These are phyloP conservation scores for Arxiozyma telluris DNA, from an alignment of 1,139 yeast species.

Conservation along the genomic window DNA sequence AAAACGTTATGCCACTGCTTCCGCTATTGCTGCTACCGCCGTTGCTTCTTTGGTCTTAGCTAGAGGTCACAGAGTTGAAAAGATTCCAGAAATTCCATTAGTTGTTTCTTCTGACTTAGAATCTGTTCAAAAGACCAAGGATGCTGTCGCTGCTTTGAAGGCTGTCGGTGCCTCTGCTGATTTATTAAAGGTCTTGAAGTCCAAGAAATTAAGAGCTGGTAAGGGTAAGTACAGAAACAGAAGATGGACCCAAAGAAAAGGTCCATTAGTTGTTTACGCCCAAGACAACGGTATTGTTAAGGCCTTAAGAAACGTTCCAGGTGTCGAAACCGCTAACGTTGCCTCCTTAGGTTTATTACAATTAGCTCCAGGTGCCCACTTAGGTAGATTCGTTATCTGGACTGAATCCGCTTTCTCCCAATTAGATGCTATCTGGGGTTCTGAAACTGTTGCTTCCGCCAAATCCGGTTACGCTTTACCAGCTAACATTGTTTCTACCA, in stretches of 20 bases:
- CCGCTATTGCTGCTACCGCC: constrained; percentile 99
- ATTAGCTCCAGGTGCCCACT: constrained; percentile 99
- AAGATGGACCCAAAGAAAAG: constrained; percentile 99
- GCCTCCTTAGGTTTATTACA: constrained; percentile 91
- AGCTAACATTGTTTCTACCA: constrained; percentile 84
- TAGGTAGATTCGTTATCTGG: constrained; percentile 99
- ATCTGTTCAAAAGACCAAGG: constrained; percentile 93
- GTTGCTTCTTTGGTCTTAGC: constrained; percentile 98
- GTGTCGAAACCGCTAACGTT: constrained; percentile 96
- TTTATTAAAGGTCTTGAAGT: constrained; percentile 94
- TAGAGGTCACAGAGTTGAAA: constrained; percentile 99
- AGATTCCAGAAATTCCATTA: constrained; percentile 96
- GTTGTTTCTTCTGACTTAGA: constrained; percentile 93
- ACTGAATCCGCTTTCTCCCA: constrained; percentile 97
- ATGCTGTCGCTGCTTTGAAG: constrained; percentile 96
- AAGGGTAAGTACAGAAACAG: constrained; percentile 99
- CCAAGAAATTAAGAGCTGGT: constrained; percentile 99
- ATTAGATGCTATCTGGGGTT: constrained; percentile 95
- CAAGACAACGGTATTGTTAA: constrained; percentile 96
- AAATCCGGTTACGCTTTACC: constrained; percentile 92
- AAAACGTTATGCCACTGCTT: constrained; percentile 99
- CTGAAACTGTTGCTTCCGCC: constrained; percentile 75
- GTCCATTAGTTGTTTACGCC: constrained; percentile 98
- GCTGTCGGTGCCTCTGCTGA: constrained; percentile 99
- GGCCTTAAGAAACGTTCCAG: constrained; percentile 99